phyloP scores from a whole-genome alignment of 108 stramenopile genomes.

The Stephanodiscus triporus region DNA sequence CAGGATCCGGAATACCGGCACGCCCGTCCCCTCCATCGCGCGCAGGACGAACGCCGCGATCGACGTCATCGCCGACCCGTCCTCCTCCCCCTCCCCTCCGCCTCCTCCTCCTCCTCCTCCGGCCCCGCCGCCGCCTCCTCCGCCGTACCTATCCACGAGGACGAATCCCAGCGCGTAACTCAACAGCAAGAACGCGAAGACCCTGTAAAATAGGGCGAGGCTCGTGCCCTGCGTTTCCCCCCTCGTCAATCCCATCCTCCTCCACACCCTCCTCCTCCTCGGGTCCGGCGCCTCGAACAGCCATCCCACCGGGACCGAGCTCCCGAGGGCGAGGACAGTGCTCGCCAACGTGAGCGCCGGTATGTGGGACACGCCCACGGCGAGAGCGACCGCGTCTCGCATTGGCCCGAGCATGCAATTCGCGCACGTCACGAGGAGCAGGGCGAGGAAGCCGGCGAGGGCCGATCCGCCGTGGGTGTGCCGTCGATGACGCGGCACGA shows the following conservation, averaged over 20 bases:
- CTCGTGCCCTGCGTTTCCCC: constrained; percentile 90
- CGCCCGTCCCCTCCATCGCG: constrained; percentile 16
- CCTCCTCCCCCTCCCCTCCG: constrained; percentile 12
- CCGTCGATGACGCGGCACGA: constrained; percentile 16
- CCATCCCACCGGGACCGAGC: constrained; percentile 88
- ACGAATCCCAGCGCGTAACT: constrained; percentile 76
- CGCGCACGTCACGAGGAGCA: constrained; percentile 71
- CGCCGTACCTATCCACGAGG: constrained; percentile 36
- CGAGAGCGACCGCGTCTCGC: constrained; percentile 83
- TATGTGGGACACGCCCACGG: constrained; percentile 78
- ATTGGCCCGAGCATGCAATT: constrained; percentile 83
- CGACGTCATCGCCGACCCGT: constrained; percentile 18
- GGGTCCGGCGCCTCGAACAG: constrained; percentile 92
- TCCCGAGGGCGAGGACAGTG: constrained; percentile 76
- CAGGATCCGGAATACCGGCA: constrained; percentile 22
- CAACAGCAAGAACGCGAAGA: constrained; percentile 70
- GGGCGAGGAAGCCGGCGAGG: constrained; percentile 74
- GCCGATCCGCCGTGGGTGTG: constrained; percentile 48
- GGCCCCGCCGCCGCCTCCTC: constrained; percentile 1
- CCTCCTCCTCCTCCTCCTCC: constrained; percentile 10
- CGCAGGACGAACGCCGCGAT: constrained; percentile 26
- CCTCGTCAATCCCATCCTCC: constrained; percentile 84
- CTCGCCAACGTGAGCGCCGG: constrained; percentile 75
- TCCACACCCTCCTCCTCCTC: constrained; percentile 68
- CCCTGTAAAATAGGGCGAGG: constrained; percentile 84